Evolutionary conservation across 1,284 basidiomycete genomes (phyloP).

Genomic region (Lentinus polychrous): DNA sequence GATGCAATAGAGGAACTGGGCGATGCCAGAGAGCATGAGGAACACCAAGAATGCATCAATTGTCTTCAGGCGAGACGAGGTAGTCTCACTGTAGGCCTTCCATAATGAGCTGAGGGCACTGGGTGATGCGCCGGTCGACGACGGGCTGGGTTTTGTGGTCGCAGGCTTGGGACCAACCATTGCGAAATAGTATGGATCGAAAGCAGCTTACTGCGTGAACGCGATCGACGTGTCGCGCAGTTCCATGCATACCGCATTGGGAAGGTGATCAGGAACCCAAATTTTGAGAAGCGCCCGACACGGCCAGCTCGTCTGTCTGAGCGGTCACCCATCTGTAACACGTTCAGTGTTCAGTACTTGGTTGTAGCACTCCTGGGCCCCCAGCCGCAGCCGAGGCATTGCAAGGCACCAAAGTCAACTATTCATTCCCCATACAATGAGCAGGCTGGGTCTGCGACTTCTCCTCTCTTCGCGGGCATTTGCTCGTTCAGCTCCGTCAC

Average conservation of each 20-base stretch:
- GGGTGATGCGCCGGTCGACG: conserved; percentile 26
- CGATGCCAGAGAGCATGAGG: conserved; percentile 85
- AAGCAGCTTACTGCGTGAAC: too few species aligned
- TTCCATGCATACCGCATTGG: too few species aligned
- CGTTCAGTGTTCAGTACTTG: too few species aligned
- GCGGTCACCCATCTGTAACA: too few species aligned
- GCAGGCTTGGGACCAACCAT: conserved; percentile 6
- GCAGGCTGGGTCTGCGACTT: conserved; percentile 18
- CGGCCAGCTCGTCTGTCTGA: too few species aligned
- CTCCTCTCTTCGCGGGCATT: conserved; percentile 17
- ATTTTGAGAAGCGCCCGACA: too few species aligned
- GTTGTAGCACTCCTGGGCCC: too few species aligned
- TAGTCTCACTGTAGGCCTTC: conserved; percentile 73
- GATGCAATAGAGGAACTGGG: conserved; percentile 90
- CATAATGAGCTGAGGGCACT: conserved; percentile 57
- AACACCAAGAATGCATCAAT: conserved; percentile 92
- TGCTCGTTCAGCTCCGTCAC: conserved; percentile 8
- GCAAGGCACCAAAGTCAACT: too few species aligned
- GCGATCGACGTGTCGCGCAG: too few species aligned
- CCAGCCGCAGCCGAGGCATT: too few species aligned
- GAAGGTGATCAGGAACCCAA: too few species aligned
- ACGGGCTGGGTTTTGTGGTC: conserved; percentile 11
- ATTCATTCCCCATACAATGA: conserved; percentile 19
- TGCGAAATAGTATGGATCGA: conserved; percentile 5
- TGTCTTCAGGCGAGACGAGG: conserved; percentile 83